Evolutionary conservation across 1,284 basidiomycete genomes (phyloP).

Genomic region (Microbotryomycetes sp.): DNA sequence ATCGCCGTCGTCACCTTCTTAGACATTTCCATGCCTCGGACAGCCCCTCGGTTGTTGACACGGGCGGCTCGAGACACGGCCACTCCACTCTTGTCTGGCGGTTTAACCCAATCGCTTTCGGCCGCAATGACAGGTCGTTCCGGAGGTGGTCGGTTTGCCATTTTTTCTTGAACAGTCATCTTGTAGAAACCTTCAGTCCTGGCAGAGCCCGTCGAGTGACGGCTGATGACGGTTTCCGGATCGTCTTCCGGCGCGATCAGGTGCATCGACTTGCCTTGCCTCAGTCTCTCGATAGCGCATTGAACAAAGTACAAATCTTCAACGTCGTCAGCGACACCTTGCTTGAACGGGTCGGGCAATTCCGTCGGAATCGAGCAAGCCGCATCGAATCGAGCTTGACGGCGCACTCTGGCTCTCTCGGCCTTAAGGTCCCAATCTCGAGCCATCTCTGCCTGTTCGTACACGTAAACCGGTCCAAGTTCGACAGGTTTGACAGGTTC

Average conservation of each 20-base stretch:
- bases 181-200: conserved; percentile 93
- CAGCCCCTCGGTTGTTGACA: conserved; percentile 85
- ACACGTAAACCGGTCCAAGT: neutral
- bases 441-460: neutral
- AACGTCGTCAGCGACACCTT: conserved; percentile 67
- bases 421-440: neutral
- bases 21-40: conserved; percentile 90
- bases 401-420: neutral
- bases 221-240: conserved; percentile 37
- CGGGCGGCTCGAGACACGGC: conserved; percentile 68
- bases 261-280: conserved; percentile 31
- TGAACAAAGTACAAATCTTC: conserved; percentile 85
- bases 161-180: conserved; percentile 85
- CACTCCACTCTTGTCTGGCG: conserved; percentile 28
- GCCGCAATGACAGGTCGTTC: conserved; percentile 47
- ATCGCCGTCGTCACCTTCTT: conserved; percentile 50
- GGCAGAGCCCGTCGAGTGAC: conserved; percentile 69
- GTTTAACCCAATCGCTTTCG: conserved; percentile 35
- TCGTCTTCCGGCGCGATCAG: conserved; percentile 28
- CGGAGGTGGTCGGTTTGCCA: conserved; percentile 63
- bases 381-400: conserved; percentile 6
- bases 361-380: conserved; percentile 34
- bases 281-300: conserved; percentile 51
- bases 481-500: neutral
- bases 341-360: conserved; percentile 52